phyloP scores from a whole-genome alignment of 1,284 basidiomycete species.

The Pulveroboletus sp. region DNA sequence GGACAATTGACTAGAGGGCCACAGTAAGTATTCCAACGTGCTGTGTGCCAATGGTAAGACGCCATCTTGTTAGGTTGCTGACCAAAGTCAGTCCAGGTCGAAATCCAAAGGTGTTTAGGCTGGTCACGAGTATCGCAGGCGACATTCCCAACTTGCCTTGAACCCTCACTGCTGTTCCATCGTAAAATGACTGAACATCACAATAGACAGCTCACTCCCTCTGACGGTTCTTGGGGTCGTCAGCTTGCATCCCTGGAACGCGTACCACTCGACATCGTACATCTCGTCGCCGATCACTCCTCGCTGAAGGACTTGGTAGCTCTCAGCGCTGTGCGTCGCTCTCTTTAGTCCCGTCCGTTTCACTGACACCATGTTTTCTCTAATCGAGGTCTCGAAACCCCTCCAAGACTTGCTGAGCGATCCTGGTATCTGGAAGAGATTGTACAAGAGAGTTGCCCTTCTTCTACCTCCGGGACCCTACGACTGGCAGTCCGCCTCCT shows the following conservation, averaged over 20 bases:
- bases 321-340: neutral
- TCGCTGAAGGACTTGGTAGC: neutral
- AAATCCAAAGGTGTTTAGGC: neutral
- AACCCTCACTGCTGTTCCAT: neutral
- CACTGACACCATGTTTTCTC: neutral
- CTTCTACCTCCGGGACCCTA: slow-evolving; percentile 12
- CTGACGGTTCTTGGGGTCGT: neutral
- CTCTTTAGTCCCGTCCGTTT: neutral
- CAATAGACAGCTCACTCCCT: neutral
- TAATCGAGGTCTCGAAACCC: slow-evolving; percentile 8
- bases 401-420: slow-evolving; percentile 2
- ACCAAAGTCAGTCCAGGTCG: neutral
- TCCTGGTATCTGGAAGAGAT: slow-evolving; percentile 8
- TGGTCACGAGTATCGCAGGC: neutral
- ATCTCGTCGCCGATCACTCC: slow-evolving; percentile 2
- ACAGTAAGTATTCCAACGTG: neutral
- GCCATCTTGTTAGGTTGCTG: neutral
- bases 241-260: slow-evolving; percentile 1
- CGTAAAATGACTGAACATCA: neutral
- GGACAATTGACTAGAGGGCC: neutral
- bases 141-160: neutral
- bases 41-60: neutral
- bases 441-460: neutral
- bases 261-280: slow-evolving; percentile 6
- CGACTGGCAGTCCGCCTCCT: slow-evolving; percentile 13